Evolutionary conservation across 345 rosid species (phyloP).

Genomic region (Boechera stricta): DNA sequence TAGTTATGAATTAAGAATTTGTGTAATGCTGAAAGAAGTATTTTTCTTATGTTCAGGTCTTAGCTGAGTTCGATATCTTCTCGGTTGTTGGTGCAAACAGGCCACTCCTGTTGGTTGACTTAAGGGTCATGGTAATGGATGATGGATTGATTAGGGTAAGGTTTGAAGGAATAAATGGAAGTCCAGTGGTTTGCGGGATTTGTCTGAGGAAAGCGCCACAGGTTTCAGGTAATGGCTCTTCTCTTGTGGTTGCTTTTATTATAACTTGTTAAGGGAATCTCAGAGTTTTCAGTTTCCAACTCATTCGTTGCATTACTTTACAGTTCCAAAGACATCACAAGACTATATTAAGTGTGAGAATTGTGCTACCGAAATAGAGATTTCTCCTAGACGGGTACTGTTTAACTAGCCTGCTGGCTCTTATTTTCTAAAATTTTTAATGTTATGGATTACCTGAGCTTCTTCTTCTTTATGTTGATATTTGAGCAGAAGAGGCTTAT

Average conservation of each 20-base stretch:
- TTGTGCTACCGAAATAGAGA: constrained; percentile 73
- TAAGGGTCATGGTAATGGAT: constrained; percentile 67
- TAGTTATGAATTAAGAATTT: not conserved
- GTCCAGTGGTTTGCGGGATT: constrained; percentile 80
- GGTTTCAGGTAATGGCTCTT: constrained; percentile 53
- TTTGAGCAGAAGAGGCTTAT: constrained; percentile 73
- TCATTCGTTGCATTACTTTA: constrained; percentile 34
- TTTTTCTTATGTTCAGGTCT: constrained; percentile 59
- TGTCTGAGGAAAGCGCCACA: constrained; percentile 77
- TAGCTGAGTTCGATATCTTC: constrained; percentile 86
- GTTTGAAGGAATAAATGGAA: constrained; percentile 80
- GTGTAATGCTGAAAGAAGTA: constrained; percentile 26
- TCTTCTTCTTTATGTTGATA: constrained; percentile 25
- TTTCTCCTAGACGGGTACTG: constrained; percentile 75
- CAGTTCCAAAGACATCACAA: constrained; percentile 56
- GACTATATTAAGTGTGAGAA: constrained; percentile 75
- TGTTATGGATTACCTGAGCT: not conserved
- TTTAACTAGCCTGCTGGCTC: constrained; percentile 23
- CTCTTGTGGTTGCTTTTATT: constrained; percentile 18
- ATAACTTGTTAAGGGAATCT: not conserved
- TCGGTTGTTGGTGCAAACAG: constrained; percentile 82
- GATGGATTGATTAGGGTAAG: constrained; percentile 63
- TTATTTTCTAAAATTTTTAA: not conserved
- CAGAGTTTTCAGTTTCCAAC: constrained; percentile 1
- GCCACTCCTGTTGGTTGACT: constrained; percentile 75